These are phyloP conservation scores for Flammula alnicola DNA, from an alignment of 1,284 basidiomycete species.

Conservation along the genomic window DNA sequence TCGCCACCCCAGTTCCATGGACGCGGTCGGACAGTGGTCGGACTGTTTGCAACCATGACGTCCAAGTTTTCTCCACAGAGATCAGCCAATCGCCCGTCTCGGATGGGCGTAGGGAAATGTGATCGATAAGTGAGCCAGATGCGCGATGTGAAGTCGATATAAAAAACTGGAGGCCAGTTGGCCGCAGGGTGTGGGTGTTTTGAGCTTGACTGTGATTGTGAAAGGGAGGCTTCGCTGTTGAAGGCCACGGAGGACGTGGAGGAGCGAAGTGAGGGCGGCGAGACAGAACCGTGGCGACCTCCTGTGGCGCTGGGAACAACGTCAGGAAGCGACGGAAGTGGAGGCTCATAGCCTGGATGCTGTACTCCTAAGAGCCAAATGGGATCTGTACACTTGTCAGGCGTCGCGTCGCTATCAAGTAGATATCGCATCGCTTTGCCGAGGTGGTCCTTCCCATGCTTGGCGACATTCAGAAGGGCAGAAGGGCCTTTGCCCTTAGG, in stretches of 20 bases:
- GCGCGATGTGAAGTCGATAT: constrained; percentile 87
- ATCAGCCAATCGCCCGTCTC: constrained; percentile 65
- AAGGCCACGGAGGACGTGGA: constrained; percentile 51
- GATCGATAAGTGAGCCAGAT: constrained; percentile 95
- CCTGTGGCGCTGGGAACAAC: neutral
- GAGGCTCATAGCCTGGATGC: constrained; percentile 70
- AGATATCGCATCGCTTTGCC: constrained; percentile 84
- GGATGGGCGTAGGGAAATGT: constrained; percentile 79
- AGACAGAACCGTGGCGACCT: constrained; percentile 39
- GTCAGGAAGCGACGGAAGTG: constrained; percentile 10
- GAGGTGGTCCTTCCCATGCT: constrained; percentile 74
- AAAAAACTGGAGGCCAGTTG: constrained; percentile 82
- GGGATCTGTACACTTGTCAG: constrained; percentile 78
- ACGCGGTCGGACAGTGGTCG: constrained; percentile 30
- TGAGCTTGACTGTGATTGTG: constrained; percentile 5
- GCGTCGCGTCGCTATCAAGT: constrained; percentile 81
- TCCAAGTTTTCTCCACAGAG: too few species aligned
- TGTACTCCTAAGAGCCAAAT: constrained; percentile 87
- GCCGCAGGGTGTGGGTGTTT: constrained; percentile 43
- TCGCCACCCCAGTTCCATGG: constrained; percentile 54
- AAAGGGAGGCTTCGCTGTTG: constrained; percentile 20
- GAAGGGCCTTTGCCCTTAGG: constrained; percentile 38
- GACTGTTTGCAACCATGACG: too few species aligned
- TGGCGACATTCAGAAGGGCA: constrained; percentile 63
- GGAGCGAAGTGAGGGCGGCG: constrained; percentile 45